A percentile compares a stretch with the other conserved stretches of the same genome.
These are phyloP conservation scores for Leishmania gerbilli DNA, from an alignment of 208 protist species.

Conservation along the genomic window DNA sequence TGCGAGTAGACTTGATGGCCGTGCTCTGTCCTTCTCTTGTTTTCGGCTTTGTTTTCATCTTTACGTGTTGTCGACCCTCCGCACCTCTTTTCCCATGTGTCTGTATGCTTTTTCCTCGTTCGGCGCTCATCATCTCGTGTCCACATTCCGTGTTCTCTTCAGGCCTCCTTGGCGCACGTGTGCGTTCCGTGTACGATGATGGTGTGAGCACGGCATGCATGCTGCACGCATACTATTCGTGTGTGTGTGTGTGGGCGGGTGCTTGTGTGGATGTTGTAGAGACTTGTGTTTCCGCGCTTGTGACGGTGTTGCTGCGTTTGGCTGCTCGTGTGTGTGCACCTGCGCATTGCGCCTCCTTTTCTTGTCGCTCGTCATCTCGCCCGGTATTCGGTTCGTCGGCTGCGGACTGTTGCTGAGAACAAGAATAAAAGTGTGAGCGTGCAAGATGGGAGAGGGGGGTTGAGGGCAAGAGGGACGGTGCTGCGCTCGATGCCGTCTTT, in stretches of 20 bases:
- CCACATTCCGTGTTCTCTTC: background rate
- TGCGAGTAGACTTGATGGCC: background rate
- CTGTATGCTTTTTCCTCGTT: background rate
- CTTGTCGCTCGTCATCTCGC: background rate
- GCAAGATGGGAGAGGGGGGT: too few relatives aligned
- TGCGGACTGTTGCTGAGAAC: background rate
- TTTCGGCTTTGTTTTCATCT: background rate
- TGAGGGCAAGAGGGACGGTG: background rate
- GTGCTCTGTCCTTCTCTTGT: background rate
- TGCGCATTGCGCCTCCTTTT: background rate
- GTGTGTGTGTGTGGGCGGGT: too few relatives aligned
- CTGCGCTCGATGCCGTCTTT: background rate
- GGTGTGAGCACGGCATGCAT: background rate
- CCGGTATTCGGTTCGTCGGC: background rate
- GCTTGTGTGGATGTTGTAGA: background rate
- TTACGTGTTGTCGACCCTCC: background rate
- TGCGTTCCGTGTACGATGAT: background rate
- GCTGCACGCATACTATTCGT: background rate
- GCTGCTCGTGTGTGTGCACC: background rate
- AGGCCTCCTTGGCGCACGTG: background rate
- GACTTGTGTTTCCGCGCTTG: background rate
- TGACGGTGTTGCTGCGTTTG: background rate
- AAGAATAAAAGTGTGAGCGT: background rate
- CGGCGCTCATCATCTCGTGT: background rate
- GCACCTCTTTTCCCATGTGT: background rate